Evolutionary conservation across 495 filamentous ascomycete species (phyloP), one percentile per base, ranked within the genome.

Genomic region (Penicillium riverlandense): DNA sequence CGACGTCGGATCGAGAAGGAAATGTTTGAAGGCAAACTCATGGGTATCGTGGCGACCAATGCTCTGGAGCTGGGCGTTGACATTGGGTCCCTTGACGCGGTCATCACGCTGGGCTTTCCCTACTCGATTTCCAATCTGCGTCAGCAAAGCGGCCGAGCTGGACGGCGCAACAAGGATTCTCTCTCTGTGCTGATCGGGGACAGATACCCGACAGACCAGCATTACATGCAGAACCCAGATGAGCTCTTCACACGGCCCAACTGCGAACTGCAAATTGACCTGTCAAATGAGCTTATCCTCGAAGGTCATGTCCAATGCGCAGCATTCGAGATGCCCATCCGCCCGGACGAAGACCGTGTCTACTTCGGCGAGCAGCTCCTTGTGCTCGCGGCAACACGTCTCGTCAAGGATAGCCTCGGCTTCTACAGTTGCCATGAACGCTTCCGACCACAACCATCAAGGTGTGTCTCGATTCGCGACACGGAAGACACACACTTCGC

Each of bases 291-390:
- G 67, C 79, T 96, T 1, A 85, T 96, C 29, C 74, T 89, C 8
- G 92, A 96, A 68, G 90, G 92, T 2, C 92, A 97, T 51, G 74
- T 98, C 27, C 92, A 98, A 64, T 98, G 92, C 55, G 92, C 94
- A 11, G 92, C 94, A 5, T 86, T 86, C 55, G 92, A 98, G 57
- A 88, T 95, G 82, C 90, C 92, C 13, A 89, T 98, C 40, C 78
- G 76, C 13, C 80, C 86, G 2, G 74, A 76, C 10, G 79, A 86
- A 52, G 92, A 97, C 67, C 63, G 69, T 13, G 41, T 65, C 31
- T 98, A 95, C 69, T 96, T 98, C 53, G 83, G 87, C 12, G 67
- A 78, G 31, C 81, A 88, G 41, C 77, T 96, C 2, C 59, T 72
- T 6, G 73, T 83, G 35, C 71, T 96, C n/a, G 84, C 84, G 29